Evolutionary conservation across 2,329 filamentous ascomycete genomes (phyloP), one percentile per base, ranked within the genome.

Genomic region (Aspergillus pseudoviridinutans): DNA sequence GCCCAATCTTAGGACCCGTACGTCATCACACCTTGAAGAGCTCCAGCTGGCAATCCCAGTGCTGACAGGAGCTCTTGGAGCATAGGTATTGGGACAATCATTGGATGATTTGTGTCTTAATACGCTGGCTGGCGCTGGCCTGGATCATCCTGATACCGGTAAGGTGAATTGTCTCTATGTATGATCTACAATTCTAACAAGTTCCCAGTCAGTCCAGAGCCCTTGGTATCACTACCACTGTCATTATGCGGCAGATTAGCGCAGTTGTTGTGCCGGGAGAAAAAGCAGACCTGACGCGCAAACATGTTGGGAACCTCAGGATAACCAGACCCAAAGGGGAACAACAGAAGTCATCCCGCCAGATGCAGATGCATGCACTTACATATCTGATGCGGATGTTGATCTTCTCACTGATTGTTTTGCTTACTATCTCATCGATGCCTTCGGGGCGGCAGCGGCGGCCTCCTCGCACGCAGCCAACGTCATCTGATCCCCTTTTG

Each of bases 401-500:
- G 32, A 72, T 88, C 25, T 74, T 82, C 28, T 83, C 81, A 24
- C 78, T 85, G 0, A 82, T 84, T 51, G 77, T 82, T 7, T 74
- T 81, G n/a, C 67, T 79, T 38, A 77, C 4, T 63, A 63, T 29
- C 53, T 63, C 20, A 56, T 63, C n/a, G 61, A 63, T n/a, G 54
- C 61, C 53, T 56, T 5, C 60, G 61, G 28, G 17, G 35, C 35
- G 35, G 35, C 35, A 17, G 17, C 35, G 5, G 61, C 61, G 24
- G 59, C 61, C 14, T 58, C 55, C 44, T 57, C 61, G 2, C 55
- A 61, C 8, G 56, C 61, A 2, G 61, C 61, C 8, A 54, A 63
- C 46, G 53, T 59, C 17, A 51, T 63, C 27, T 59, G 61, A 24
- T 63, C 53, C 22, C 50, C 61, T 24, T 61, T 63, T 41, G 61